Percentiles rank a stretch among this genome's conserved stretches.
Conservation (phyloP, 148 eudicot species). For the Pharnaceum exiguum region DNA sequence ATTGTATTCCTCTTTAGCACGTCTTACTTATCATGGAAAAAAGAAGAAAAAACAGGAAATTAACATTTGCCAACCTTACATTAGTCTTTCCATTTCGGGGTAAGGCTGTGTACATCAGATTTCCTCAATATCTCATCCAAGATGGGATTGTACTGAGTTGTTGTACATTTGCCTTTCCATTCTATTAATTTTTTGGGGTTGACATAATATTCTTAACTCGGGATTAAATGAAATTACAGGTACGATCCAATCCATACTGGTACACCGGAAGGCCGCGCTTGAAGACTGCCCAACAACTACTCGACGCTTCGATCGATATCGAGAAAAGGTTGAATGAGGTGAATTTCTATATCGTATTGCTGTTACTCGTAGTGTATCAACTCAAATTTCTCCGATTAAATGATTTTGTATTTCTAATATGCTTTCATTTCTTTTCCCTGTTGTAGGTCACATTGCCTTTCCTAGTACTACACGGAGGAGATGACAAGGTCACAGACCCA, state of each 20-base stretch:
- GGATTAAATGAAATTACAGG: constrained; percentile 27
- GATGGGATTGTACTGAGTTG: no score
- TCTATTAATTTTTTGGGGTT: no score
- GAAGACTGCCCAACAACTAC: constrained; percentile 51
- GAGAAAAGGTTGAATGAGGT: constrained; percentile 76
- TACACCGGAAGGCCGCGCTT: constrained; percentile 77
- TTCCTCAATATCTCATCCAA: no score
- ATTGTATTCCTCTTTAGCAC: no score
- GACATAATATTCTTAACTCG: neutral
- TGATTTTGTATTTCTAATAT: neutral
- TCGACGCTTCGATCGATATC: constrained; percentile 40
- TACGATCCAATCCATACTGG: constrained; percentile 68
- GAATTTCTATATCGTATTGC: neutral
- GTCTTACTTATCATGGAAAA: no score
- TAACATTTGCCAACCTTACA: no score
- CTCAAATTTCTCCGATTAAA: neutral
- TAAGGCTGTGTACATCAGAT: no score
- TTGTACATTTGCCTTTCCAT: no score
- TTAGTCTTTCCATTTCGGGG: no score
- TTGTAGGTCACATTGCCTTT: constrained; percentile 53
- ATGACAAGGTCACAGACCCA: constrained; percentile 64
- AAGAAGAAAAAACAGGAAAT: no score
- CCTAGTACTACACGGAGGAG: constrained; percentile 57
- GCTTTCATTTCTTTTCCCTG: neutral
- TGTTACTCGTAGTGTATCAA: neutral